Evolutionary conservation across 148 eudicot genomes (phyloP).

Genomic region (Silene uniflora): DNA sequence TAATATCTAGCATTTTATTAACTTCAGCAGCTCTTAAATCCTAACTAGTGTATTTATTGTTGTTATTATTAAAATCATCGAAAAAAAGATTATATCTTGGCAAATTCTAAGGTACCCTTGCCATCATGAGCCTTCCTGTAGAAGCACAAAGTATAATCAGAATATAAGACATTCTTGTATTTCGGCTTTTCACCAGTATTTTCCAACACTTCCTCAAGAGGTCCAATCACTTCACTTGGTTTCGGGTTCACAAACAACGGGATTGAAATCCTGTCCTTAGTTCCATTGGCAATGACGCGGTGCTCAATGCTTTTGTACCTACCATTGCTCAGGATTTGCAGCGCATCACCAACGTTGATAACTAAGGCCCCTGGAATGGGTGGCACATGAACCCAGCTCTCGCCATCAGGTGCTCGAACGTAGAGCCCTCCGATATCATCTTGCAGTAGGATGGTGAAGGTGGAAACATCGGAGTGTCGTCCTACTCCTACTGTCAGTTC

Average conservation of each 20-base stretch:
- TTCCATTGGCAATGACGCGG: constrained; percentile 43
- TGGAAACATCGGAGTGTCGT: constrained; percentile 53
- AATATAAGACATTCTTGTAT: constrained; percentile 34
- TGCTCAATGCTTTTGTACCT: constrained; percentile 60
- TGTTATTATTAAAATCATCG: no score
- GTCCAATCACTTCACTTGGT: constrained; percentile 42
- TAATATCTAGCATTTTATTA: not conserved
- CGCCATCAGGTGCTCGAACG: constrained; percentile 30
- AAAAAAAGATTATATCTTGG: not conserved
- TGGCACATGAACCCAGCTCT: constrained; percentile 44
- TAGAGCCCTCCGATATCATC: constrained; percentile 50
- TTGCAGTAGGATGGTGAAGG: constrained; percentile 50
- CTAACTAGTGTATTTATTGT: not conserved
- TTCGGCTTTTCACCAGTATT: constrained; percentile 39
- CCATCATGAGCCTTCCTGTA: constrained; percentile 20
- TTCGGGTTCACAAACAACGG: constrained; percentile 47
- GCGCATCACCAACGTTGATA: constrained; percentile 54
- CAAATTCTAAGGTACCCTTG: constrained; percentile 15
- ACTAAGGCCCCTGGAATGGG: constrained; percentile 49
- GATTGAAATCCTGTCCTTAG: constrained; percentile 40
- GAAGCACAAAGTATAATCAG: constrained; percentile 14
- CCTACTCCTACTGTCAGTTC: constrained; percentile 59
- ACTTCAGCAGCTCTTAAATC: no score
- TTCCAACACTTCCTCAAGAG: constrained; percentile 32
- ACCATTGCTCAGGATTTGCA: constrained; percentile 61